Conservation (phyloP, 768 basidiomycete genomes). For the Boletus eberwhitei region DNA sequence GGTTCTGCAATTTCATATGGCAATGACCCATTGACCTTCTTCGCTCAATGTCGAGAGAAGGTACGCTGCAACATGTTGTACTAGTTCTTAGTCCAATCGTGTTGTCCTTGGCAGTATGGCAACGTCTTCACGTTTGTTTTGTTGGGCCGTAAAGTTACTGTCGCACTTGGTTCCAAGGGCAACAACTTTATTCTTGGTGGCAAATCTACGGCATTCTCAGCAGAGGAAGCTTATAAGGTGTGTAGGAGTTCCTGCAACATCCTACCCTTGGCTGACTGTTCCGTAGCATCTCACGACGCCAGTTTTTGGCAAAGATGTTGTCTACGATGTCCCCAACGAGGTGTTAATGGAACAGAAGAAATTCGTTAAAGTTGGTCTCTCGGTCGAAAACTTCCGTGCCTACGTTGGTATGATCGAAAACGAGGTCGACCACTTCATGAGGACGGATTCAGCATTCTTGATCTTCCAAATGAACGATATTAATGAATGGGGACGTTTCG, state of each 20-base stretch:
- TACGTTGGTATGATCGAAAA: conserved; percentile 82
- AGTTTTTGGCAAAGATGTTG: conserved; percentile 95
- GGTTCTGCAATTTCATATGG: conserved; percentile 91
- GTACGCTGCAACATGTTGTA: conserved; percentile 38
- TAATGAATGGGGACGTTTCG: conserved; percentile 77
- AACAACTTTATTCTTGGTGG: conserved; percentile 95
- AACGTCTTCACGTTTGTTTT: conserved; percentile 96
- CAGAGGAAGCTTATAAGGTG: conserved; percentile 96
- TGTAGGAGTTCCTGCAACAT: conserved; percentile 9
- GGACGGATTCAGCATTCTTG: conserved; percentile 59
- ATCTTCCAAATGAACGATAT: conserved; percentile 60
- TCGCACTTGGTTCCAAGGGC: conserved; percentile 85
- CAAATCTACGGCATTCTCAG: conserved; percentile 86
- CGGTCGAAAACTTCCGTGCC: conserved; percentile 83
- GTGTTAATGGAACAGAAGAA: conserved; percentile 99
- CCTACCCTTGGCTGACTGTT: background rate
- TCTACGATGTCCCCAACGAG: conserved; percentile 96
- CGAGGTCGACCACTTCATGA: conserved; percentile 70
- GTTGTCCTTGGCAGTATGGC: conserved; percentile 63
- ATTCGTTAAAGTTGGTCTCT: conserved; percentile 95
- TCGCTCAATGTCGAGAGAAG: conserved; percentile 75
- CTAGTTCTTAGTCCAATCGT: background rate
- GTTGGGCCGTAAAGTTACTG: conserved; percentile 86
- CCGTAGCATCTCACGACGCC: conserved; percentile 85
- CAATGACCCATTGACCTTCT: conserved; percentile 88